Conservation (phyloP, 1,139 yeast species). For the Eremothecium sinecaudum region DNA sequence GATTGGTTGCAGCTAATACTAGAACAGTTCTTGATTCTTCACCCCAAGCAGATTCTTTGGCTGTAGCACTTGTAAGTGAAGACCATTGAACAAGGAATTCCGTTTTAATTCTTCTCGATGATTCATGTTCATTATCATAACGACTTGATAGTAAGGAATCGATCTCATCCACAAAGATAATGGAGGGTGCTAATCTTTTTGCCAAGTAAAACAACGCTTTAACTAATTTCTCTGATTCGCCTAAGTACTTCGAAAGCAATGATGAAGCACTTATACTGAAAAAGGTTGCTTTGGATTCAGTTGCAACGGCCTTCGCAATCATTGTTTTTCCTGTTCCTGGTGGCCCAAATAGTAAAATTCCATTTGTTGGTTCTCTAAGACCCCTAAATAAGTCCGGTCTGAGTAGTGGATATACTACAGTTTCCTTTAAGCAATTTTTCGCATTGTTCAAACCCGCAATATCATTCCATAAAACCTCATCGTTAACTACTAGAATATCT, state of each 20-base stretch:
- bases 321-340: conserved; percentile 42
- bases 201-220: conserved; percentile 52
- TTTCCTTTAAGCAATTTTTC: conserved; percentile 50
- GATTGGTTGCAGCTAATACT: conserved; percentile 54
- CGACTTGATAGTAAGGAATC: conserved; percentile 52
- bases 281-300: conserved; percentile 56
- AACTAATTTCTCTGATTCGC: conserved; percentile 55
- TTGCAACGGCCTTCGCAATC: conserved; percentile 61
- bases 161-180: conserved; percentile 49
- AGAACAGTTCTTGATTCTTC: conserved; percentile 37
- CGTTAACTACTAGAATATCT: conserved; percentile 48
- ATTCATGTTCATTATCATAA: conserved; percentile 40
- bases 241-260: conserved; percentile 51
- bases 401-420: conserved; percentile 57
- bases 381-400: conserved; percentile 57
- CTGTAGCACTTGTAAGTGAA: conserved; percentile 48
- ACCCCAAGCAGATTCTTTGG: conserved; percentile 30
- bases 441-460: conserved; percentile 51
- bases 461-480: conserved; percentile 55
- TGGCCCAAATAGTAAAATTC: conserved; percentile 58
- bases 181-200: conserved; percentile 38
- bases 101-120: conserved; percentile 49
- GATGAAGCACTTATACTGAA: conserved; percentile 56
- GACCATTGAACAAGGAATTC: conserved; percentile 62
- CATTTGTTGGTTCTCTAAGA: conserved; percentile 53